Percentiles rank a stretch among this genome's conserved stretches.
phyloP scores from a whole-genome alignment of 208 protist genomes.

The Acanthamoeba sp. region DNA sequence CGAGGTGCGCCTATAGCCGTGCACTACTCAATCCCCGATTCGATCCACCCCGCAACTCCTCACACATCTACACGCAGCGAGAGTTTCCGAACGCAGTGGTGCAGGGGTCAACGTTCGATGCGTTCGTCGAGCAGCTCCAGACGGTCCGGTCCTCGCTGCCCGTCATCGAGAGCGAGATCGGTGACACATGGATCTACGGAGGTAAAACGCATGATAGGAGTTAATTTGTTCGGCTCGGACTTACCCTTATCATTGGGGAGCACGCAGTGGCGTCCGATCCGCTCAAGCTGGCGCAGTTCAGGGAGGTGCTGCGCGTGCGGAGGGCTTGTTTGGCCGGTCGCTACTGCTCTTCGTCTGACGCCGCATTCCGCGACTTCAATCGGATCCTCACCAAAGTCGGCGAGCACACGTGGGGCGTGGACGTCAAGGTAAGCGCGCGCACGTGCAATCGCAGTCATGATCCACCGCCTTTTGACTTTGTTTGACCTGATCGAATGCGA shows the following conservation, averaged over 20 bases:
- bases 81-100: conserved; percentile 70
- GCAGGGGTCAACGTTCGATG: conserved; percentile 64
- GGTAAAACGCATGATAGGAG: neutral
- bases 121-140: conserved; percentile 64
- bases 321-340: neutral
- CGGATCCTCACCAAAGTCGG: conserved; percentile 10
- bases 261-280: conserved; percentile 54
- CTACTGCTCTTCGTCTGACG: neutral
- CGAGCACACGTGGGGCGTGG: conserved; percentile 54
- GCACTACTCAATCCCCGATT: no score
- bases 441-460: neutral
- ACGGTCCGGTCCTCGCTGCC: conserved; percentile 8
- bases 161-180: conserved; percentile 64
- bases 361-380: conserved; percentile 2
- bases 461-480: no score
- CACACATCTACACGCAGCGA: neutral
- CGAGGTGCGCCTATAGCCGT: neutral
- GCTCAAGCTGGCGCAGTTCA: conserved; percentile 39
- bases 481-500: no score
- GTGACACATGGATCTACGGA: conserved; percentile 78
- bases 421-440: neutral
- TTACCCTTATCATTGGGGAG: neutral
- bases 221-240: neutral
- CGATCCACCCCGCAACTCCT: neutral
- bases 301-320: conserved; percentile 47